Evolutionary conservation across 2,329 filamentous ascomycete species (phyloP).

Genomic region (Colletotrichum sp.): DNA sequence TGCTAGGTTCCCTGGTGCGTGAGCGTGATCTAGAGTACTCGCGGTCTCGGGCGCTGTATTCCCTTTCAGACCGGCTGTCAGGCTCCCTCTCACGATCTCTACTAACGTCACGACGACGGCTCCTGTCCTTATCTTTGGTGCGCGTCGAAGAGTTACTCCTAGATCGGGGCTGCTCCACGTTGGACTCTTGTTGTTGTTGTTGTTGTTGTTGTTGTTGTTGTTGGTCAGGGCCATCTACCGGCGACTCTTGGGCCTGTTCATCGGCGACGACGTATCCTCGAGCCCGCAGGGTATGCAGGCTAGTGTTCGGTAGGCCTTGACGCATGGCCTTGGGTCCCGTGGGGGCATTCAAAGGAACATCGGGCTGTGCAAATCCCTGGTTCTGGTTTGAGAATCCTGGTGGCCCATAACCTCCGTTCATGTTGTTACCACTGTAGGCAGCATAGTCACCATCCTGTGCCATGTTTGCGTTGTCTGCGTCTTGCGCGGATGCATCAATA

Average conservation of each 20-base stretch:
- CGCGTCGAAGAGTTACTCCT: conserved; percentile 53
- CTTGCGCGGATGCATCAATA: conserved; percentile 28
- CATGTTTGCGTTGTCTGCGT: conserved; percentile 27
- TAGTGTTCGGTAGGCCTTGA: conserved; percentile 84
- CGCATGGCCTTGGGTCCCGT: conserved; percentile 95
- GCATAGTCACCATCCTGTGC: conserved; percentile 23
- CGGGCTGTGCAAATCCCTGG: conserved; percentile 36
- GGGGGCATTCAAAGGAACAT: conserved; percentile 74
- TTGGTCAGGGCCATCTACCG: conserved; percentile 30
- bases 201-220: conserved; percentile 19
- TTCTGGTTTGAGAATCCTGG: conserved; percentile 14
- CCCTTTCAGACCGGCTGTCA: conserved; percentile 28
- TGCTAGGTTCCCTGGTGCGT: conserved; percentile 42
- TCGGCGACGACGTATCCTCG: conserved; percentile 53
- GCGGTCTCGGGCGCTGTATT: conserved; percentile 21
- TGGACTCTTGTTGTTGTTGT: conserved; percentile 27
- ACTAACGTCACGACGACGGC: conserved; percentile 37
- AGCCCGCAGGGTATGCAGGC: conserved; percentile 69
- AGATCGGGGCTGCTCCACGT: conserved; percentile 41
- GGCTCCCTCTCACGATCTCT: conserved; percentile 35
- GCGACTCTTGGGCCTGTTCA: conserved; percentile 27
- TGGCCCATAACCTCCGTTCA: conserved; percentile 22
- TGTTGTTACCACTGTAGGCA: conserved; percentile 34
- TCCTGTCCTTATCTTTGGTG: conserved; percentile 39
- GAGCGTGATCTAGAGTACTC: conserved; percentile 38